Conservation (phyloP, 2,329 filamentous ascomycete species). For the Allantophomopsis cytisporea region DNA sequence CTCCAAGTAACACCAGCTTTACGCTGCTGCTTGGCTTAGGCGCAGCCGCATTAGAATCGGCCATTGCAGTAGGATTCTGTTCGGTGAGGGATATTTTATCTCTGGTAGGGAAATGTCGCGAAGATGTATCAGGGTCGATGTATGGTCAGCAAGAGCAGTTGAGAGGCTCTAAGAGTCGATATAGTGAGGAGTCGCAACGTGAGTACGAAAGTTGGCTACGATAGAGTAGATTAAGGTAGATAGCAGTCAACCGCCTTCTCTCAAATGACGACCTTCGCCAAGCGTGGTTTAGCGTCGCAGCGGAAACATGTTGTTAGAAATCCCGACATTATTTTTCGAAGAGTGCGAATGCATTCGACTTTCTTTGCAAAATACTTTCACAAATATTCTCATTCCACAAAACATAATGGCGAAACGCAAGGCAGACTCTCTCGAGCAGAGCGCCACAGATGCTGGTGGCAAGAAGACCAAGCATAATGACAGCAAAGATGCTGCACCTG, state of each 20-base stretch:
- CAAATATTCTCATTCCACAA: background rate
- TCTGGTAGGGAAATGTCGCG: too few relatives aligned
- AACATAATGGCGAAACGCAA: slow-evolving; percentile 19
- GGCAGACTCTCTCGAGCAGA: slow-evolving; percentile 12
- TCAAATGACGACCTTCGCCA: slow-evolving; percentile 3
- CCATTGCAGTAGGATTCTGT: slow-evolving; percentile 34
- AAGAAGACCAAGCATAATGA: slow-evolving; percentile 16
- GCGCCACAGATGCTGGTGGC: slow-evolving; percentile 4
- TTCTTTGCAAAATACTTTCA: too few relatives aligned
- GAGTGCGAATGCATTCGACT: too few relatives aligned
- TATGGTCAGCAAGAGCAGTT: slow-evolving; percentile 1
- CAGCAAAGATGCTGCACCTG: background rate
- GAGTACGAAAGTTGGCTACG: too few relatives aligned
- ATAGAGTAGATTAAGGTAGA: too few relatives aligned
- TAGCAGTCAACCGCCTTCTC: too few relatives aligned
- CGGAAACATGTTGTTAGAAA: slow-evolving; percentile 1
- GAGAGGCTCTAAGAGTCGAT: background rate
- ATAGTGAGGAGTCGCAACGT: too few relatives aligned
- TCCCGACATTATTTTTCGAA: slow-evolving; percentile 2
- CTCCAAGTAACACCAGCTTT: slow-evolving; percentile 94
- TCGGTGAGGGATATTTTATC: too few relatives aligned
- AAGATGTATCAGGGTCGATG: background rate
- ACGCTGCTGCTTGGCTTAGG: slow-evolving; percentile 99
- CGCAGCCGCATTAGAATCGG: slow-evolving; percentile 53
- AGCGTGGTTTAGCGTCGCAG: slow-evolving; percentile 1